Percentiles rank a stretch among this genome's conserved stretches.
phyloP scores from a whole-genome alignment of 2,329 filamentous ascomycete species.

The Sporothrix dimorphospora region DNA sequence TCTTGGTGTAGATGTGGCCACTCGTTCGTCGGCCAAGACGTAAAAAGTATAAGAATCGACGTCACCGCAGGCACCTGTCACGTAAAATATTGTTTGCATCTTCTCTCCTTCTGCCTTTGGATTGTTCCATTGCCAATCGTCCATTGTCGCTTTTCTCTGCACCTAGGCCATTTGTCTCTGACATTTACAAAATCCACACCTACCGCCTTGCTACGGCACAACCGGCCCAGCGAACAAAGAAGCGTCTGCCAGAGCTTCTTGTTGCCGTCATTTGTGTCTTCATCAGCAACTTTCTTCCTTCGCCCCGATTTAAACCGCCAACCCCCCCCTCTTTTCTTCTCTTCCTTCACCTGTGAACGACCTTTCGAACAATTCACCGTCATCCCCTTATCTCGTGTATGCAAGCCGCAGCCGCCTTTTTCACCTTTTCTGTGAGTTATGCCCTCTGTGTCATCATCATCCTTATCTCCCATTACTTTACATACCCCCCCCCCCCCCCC shows the following conservation, averaged over 20 bases:
- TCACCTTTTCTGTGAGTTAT: neutral
- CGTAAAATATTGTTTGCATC: neutral
- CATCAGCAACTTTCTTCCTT: neutral
- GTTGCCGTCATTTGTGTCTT: neutral
- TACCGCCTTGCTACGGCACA: neutral
- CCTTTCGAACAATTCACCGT: neutral
- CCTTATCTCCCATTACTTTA: neutral
- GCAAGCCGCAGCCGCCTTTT: neutral
- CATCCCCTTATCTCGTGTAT: slow-evolving; percentile 19
- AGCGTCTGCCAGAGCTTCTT: neutral
- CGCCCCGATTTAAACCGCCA: slow-evolving; percentile 7
- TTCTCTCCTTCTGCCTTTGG: neutral
- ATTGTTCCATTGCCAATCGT: neutral
- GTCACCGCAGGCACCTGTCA: slow-evolving; percentile 17
- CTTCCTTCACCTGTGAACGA: neutral
- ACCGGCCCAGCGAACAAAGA: slow-evolving; percentile 3
- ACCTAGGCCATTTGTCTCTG: neutral
- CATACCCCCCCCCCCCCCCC: neutral
- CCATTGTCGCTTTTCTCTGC: neutral
- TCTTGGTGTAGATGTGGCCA: slow-evolving; percentile 15
- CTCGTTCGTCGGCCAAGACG: neutral
- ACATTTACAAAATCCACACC: neutral
- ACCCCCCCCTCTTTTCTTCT: neutral
- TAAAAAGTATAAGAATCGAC: slow-evolving; percentile 29
- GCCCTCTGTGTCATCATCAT: neutral